These are phyloP conservation scores for Paragyromitra xinjiangensis DNA, from an alignment of 495 filamentous ascomycete genomes.

Conservation along the genomic window DNA sequence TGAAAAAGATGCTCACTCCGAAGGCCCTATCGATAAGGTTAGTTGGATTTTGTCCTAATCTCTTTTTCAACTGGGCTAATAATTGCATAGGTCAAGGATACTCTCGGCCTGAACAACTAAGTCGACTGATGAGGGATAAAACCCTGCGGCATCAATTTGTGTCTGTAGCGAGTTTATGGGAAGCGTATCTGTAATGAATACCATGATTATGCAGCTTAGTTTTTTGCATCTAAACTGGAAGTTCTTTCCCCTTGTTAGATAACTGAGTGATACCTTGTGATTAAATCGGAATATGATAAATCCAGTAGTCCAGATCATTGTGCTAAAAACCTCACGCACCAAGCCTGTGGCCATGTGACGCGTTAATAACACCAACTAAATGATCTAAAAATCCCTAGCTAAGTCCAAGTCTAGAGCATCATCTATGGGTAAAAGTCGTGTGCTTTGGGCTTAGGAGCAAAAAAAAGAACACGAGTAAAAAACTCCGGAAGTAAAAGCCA, in stretches of 20 bases:
- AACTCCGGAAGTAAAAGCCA: too few relatives aligned
- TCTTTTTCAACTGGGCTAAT: conserved; percentile 54
- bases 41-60: conserved; percentile 59
- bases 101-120: conserved; percentile 63
- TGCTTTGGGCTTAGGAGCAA: too few relatives aligned
- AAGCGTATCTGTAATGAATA: neutral
- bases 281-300: neutral
- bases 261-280: neutral
- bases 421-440: too few relatives aligned
- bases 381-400: too few relatives aligned
- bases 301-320: too few relatives aligned
- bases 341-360: too few relatives aligned
- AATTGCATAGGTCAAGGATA: conserved; percentile 64
- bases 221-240: neutral
- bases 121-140: neutral
- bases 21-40: conserved; percentile 47
- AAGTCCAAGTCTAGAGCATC: too few relatives aligned
- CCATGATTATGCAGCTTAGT: neutral
- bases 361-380: too few relatives aligned
- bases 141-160: neutral
- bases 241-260: neutral
- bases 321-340: too few relatives aligned
- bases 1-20: conserved; percentile 62
- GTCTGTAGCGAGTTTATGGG: neutral
- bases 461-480: too few relatives aligned